Evolutionary conservation across 164 flowering plant species (phyloP).

Genomic region (Macadamia tetraphylla): DNA sequence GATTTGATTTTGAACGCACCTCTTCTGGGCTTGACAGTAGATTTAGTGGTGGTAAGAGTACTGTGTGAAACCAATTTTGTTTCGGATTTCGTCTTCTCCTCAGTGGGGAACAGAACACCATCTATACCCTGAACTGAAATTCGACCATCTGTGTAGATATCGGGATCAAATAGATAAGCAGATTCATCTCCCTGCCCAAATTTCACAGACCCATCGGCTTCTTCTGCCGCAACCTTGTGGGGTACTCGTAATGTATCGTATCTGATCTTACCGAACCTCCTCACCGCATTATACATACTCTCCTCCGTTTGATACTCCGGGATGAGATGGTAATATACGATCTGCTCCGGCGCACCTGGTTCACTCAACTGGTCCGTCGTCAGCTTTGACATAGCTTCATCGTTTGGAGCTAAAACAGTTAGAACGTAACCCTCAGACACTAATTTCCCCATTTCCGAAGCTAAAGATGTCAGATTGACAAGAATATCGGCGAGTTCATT

Average conservation of each 20-base stretch:
- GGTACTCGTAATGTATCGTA: conserved; percentile 69
- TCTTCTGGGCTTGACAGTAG: conserved; percentile 44
- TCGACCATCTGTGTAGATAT: conserved; percentile 74
- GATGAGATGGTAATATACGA: conserved; percentile 66
- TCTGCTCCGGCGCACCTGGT: conserved; percentile 79
- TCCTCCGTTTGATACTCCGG: conserved; percentile 91
- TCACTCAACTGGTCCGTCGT: conserved; percentile 73
- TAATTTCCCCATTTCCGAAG: conserved; percentile 68
- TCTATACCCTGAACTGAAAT: conserved; percentile 87
- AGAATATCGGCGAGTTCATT: conserved; percentile 78
- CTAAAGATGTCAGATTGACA: conserved; percentile 65
- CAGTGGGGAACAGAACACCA: conserved; percentile 57
- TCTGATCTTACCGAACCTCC: conserved; percentile 61
- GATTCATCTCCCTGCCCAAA: conserved; percentile 57
- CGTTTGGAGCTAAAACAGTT: conserved; percentile 76
- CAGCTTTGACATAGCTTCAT: conserved; percentile 78
- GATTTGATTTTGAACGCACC: conserved; percentile 25
- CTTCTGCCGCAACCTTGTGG: conserved; percentile 55
- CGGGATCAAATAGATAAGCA: conserved; percentile 75
- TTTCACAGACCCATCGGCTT: conserved; percentile 80
- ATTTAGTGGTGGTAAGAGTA: conserved; percentile 20
- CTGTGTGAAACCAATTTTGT: conserved; percentile 9
- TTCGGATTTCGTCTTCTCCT: conserved; percentile 23
- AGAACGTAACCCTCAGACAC: conserved; percentile 74
- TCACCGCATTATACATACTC: conserved; percentile 81